Conservation (phyloP, 2,329 filamentous ascomycete genomes). For the Ophiostoma tasmaniense region DNA sequence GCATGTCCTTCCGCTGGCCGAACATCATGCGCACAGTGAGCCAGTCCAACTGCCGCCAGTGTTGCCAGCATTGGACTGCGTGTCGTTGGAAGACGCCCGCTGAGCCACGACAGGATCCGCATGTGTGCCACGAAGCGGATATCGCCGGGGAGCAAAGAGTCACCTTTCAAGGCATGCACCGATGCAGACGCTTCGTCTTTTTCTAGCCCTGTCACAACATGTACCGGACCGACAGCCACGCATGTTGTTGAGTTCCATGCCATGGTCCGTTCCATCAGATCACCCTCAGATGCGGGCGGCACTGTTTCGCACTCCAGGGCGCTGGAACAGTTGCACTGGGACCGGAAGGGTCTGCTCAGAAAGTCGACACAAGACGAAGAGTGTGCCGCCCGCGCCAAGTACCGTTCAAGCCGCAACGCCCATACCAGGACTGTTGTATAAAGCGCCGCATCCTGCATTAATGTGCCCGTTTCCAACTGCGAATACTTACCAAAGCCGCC, state of each 20-base stretch:
- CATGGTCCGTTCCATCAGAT: background rate
- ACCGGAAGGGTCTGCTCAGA: constrained; percentile 19
- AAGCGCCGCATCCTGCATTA: constrained; percentile 20
- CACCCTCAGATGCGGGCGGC: background rate
- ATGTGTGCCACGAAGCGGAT: constrained; percentile 22
- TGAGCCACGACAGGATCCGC: constrained; percentile 21
- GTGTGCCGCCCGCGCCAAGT: constrained; percentile 18
- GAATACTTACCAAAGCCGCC: too few species aligned
- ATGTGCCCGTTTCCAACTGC: background rate
- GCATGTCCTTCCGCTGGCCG: constrained; percentile 20
- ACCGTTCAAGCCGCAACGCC: constrained; percentile 19
- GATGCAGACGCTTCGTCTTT: background rate
- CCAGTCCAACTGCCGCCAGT: constrained; percentile 21
- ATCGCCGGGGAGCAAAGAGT: constrained; percentile 20
- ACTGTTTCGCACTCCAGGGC: background rate
- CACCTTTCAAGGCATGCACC: background rate
- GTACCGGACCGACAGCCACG: background rate
- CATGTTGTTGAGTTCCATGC: background rate
- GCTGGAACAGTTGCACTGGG: constrained; percentile 17
- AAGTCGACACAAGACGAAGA: constrained; percentile 19
- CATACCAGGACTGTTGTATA: constrained; percentile 22
- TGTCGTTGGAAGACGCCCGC: constrained; percentile 18
- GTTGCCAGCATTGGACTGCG: constrained; percentile 19
- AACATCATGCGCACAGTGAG: constrained; percentile 22
- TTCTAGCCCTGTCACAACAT: background rate